Evolutionary conservation across 768 basidiomycete genomes (phyloP).

Genomic region (Lactarius evosmus): DNA sequence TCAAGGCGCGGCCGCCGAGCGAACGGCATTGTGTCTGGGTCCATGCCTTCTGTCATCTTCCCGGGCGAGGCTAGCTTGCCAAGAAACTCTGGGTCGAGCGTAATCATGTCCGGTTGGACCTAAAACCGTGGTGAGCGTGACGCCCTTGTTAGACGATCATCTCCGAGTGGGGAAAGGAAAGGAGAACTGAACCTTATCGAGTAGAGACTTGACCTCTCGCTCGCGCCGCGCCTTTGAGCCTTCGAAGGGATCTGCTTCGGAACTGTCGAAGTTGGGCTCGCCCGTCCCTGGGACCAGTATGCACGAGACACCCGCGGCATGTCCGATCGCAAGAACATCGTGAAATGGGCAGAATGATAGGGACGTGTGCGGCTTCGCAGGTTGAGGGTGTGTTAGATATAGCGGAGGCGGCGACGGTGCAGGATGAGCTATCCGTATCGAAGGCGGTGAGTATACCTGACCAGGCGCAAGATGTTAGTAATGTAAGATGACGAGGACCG

Average conservation of each 20-base stretch:
- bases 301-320: constrained; percentile 72
- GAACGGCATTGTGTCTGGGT: constrained; percentile 52
- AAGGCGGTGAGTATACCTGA: constrained; percentile 70
- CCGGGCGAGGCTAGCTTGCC: constrained; percentile 63
- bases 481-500: not conserved
- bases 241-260: constrained; percentile 95
- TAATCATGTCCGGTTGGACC: constrained; percentile 92
- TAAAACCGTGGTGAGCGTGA: constrained; percentile 32
- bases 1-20: constrained; percentile 78
- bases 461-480: constrained; percentile 8
- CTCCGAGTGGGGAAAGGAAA: constrained; percentile 16
- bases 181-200: constrained; percentile 63
- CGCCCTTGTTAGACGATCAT: not conserved
- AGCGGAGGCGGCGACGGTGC: constrained; percentile 63
- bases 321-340: constrained; percentile 79
- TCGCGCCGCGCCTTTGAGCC: constrained; percentile 76
- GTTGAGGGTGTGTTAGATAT: constrained; percentile 85
- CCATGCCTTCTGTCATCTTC: constrained; percentile 51
- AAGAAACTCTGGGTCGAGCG: constrained; percentile 73
- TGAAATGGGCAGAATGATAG: constrained; percentile 87
- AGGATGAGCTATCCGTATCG: constrained; percentile 55
- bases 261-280: constrained; percentile 91
- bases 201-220: constrained; percentile 81
- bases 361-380: constrained; percentile 70
- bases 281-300: constrained; percentile 90